A percentile compares a stretch with the other conserved stretches of the same genome.
These are phyloP conservation scores for Colletotrichum tabaci DNA, from an alignment of 2,329 filamentous ascomycete genomes.

Conservation along the genomic window DNA sequence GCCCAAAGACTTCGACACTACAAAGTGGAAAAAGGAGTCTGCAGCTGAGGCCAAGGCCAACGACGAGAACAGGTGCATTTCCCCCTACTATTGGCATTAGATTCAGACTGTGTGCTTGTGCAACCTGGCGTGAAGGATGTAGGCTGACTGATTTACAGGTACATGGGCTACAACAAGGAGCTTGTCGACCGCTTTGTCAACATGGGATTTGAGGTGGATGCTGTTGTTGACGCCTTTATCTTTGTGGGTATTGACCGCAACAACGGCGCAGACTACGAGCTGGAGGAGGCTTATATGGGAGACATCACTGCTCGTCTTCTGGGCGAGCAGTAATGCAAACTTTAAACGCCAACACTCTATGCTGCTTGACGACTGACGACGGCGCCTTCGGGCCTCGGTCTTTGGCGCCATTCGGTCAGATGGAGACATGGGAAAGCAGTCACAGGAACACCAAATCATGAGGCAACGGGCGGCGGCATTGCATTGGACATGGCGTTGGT, in stretches of 20 bases:
- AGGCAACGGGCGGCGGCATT: constrained; percentile 5
- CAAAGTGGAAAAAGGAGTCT: constrained; percentile 63
- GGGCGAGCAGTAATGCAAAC: constrained; percentile 73
- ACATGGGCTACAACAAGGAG: constrained; percentile 88
- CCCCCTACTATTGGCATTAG: not conserved
- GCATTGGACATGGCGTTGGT: constrained; percentile 36
- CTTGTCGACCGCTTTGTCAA: constrained; percentile 86
- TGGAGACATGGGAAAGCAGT: not conserved
- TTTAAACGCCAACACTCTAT: too few relatives aligned
- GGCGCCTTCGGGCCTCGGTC: not conserved
- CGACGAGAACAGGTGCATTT: constrained; percentile 63
- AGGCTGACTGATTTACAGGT: constrained; percentile 64
- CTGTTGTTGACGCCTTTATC: constrained; percentile 88
- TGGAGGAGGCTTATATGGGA: constrained; percentile 92
- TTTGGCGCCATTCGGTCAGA: not conserved
- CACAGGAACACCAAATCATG: not conserved
- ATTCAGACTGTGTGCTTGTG: not conserved
- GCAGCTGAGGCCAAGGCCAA: constrained; percentile 67
- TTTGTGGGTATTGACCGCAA: constrained; percentile 86
- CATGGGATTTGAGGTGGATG: constrained; percentile 93
- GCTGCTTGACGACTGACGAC: not conserved
- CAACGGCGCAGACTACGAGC: constrained; percentile 83
- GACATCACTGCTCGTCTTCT: constrained; percentile 90
- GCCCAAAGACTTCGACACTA: constrained; percentile 54
- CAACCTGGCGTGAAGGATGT: not conserved